Percentiles rank a stretch among this genome's conserved stretches.
Evolutionary conservation across 495 filamentous ascomycete genomes (phyloP).

Genomic region (Sphaerosporella brunnea): DNA sequence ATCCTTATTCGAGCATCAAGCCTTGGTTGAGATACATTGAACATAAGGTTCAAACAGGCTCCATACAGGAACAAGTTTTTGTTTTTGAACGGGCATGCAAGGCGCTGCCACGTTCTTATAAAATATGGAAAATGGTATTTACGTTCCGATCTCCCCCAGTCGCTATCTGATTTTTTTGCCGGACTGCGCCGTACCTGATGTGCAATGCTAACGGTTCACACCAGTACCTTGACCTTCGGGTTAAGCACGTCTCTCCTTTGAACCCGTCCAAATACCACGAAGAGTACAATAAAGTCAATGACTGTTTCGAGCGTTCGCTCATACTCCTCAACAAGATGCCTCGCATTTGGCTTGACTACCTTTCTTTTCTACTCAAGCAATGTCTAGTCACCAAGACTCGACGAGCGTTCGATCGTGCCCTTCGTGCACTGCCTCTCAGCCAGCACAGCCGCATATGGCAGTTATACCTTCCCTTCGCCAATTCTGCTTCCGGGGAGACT

Average conservation of each 20-base stretch:
- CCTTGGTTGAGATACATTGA: constrained; percentile 94
- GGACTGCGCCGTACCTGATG: too few relatives aligned
- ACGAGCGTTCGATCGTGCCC: constrained; percentile 80
- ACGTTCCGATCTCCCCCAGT: constrained; percentile 3
- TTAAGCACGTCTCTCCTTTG: constrained; percentile 61
- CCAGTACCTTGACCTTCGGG: constrained; percentile 75
- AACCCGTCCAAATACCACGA: constrained; percentile 65
- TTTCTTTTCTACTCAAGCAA: constrained; percentile 76
- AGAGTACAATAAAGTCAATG: constrained; percentile 86
- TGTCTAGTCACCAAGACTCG: constrained; percentile 82
- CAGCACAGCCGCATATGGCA: constrained; percentile 97
- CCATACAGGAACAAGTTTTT: constrained; percentile 77
- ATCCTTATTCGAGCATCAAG: constrained; percentile 61
- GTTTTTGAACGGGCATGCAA: constrained; percentile 83
- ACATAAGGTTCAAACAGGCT: constrained; percentile 76
- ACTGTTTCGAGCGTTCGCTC: constrained; percentile 83
- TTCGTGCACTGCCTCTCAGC: constrained; percentile 85
- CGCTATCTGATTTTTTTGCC: too few relatives aligned
- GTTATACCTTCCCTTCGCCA: constrained; percentile 79
- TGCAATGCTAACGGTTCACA: constrained; percentile 17
- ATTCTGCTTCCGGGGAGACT: constrained; percentile 77
- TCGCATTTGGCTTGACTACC: constrained; percentile 94
- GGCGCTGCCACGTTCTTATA: constrained; percentile 84
- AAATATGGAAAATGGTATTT: constrained; percentile 90
- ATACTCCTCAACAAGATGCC: constrained; percentile 99